These are phyloP conservation scores for Citrus mangshanensis DNA, from an alignment of 345 rosid genomes.

Conservation along the genomic window DNA sequence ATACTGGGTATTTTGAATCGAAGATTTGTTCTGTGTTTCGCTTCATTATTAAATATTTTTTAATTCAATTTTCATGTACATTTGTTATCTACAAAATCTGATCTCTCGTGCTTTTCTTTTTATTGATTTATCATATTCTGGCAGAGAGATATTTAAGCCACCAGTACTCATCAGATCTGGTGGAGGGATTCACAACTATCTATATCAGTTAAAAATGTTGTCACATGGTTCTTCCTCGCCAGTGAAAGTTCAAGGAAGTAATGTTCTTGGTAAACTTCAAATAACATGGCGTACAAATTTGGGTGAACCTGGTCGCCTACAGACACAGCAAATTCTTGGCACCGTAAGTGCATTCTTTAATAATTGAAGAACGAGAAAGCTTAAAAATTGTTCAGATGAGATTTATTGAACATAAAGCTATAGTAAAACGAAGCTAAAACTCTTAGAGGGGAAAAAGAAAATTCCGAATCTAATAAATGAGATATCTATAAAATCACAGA, in stretches of 20 bases:
- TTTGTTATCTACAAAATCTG: neutral
- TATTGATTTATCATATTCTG: constrained; percentile 20
- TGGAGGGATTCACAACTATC: constrained; percentile 89
- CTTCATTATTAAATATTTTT: neutral
- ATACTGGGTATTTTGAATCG: neutral
- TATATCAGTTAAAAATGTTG: constrained; percentile 59
- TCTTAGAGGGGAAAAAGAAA: too few species aligned
- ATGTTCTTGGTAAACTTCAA: constrained; percentile 90
- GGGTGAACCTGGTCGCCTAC: constrained; percentile 98
- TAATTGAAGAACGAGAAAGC: neutral
- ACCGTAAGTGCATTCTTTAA: constrained; percentile 47
- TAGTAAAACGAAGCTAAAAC: too few species aligned
- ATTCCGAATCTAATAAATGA: neutral
- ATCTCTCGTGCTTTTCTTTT: constrained; percentile 1
- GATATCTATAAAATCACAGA: neutral
- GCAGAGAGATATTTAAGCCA: constrained; percentile 59
- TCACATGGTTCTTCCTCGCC: constrained; percentile 43
- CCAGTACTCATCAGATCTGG: constrained; percentile 83
- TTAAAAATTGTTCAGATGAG: neutral
- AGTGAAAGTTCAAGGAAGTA: constrained; percentile 59
- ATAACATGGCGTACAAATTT: constrained; percentile 95
- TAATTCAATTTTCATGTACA: neutral
- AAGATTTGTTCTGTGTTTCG: neutral
- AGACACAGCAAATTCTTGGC: constrained; percentile 95
- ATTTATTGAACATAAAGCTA: neutral